Conservation (phyloP, 2,329 filamentous ascomycete species). For the Phialocephala subalpina region DNA sequence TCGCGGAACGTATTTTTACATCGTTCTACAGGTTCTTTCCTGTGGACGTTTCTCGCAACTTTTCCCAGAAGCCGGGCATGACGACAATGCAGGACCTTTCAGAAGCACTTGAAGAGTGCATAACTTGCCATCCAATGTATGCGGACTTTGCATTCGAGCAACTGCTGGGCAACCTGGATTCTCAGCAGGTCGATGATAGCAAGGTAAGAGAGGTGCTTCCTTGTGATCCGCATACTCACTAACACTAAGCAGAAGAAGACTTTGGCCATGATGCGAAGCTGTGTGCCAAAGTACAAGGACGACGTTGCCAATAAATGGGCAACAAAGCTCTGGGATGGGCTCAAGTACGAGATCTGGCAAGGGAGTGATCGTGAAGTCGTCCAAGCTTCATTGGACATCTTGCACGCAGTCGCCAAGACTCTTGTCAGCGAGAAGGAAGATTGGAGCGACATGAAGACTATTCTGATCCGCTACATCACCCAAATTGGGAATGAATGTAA, state of each 20-base stretch:
- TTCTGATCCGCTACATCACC: neutral
- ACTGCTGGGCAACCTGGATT: conserved; percentile 38
- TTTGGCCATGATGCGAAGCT: conserved; percentile 33
- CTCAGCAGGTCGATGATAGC: conserved; percentile 38
- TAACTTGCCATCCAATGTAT: conserved; percentile 38
- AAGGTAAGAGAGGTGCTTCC: conserved; percentile 36
- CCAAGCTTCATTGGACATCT: conserved; percentile 34
- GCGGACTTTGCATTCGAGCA: conserved; percentile 36
- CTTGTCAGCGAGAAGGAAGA: neutral
- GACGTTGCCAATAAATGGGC: conserved; percentile 30
- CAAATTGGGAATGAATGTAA: neutral
- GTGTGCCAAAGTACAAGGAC: conserved; percentile 36
- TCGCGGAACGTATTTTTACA: conserved; percentile 35
- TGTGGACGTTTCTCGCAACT: conserved; percentile 34
- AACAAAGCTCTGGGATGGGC: conserved; percentile 41
- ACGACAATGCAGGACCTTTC: conserved; percentile 35
- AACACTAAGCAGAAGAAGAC: conserved; percentile 38
- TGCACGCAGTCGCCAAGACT: conserved; percentile 16
- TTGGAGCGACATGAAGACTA: neutral
- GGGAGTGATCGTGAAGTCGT: conserved; percentile 43
- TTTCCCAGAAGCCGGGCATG: conserved; percentile 23
- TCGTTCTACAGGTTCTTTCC: conserved; percentile 43
- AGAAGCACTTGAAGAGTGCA: conserved; percentile 37
- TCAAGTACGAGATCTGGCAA: conserved; percentile 46
- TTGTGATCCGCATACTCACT: conserved; percentile 21